A percentile compares a stretch with the other conserved stretches of the same genome.
phyloP scores from a whole-genome alignment of 345 rosid genomes.

The Trapa incisa region DNA sequence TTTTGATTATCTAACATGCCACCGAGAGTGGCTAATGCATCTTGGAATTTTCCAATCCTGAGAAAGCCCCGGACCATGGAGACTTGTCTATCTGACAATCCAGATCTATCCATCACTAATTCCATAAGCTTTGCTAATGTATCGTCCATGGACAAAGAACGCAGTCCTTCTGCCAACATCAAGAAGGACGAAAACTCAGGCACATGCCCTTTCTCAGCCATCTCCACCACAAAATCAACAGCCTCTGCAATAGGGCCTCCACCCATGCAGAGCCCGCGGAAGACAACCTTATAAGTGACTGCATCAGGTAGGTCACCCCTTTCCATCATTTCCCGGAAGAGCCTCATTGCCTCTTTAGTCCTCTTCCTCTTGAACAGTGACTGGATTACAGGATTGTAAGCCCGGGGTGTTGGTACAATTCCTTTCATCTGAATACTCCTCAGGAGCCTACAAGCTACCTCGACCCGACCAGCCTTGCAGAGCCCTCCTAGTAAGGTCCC shows the following conservation, averaged over 20 bases:
- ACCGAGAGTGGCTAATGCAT: conserved; percentile 58
- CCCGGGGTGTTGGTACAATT: conserved; percentile 53
- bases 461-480: conserved; percentile 74
- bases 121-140: conserved; percentile 48
- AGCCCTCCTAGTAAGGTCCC: conserved; percentile 74
- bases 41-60: conserved; percentile 56
- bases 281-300: conserved; percentile 46
- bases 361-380: conserved; percentile 53
- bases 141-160: conserved; percentile 53
- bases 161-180: conserved; percentile 82
- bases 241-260: conserved; percentile 83
- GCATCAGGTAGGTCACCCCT: conserved; percentile 49
- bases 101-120: conserved; percentile 60
- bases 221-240: conserved; percentile 63
- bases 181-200: conserved; percentile 65
- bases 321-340: conserved; percentile 74
- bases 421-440: conserved; percentile 76
- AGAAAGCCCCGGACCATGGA: conserved; percentile 60
- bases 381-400: conserved; percentile 78
- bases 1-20: conserved; percentile 30
- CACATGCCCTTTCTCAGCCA: conserved; percentile 53
- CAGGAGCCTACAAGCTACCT: conserved; percentile 57
- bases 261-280: conserved; percentile 60
- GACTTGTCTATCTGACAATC: conserved; percentile 40
- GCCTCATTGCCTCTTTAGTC: conserved; percentile 54